Evolutionary conservation across 768 basidiomycete species (phyloP), one percentile per base, ranked within the genome.

Genomic region (Astraeus odoratus): DNA sequence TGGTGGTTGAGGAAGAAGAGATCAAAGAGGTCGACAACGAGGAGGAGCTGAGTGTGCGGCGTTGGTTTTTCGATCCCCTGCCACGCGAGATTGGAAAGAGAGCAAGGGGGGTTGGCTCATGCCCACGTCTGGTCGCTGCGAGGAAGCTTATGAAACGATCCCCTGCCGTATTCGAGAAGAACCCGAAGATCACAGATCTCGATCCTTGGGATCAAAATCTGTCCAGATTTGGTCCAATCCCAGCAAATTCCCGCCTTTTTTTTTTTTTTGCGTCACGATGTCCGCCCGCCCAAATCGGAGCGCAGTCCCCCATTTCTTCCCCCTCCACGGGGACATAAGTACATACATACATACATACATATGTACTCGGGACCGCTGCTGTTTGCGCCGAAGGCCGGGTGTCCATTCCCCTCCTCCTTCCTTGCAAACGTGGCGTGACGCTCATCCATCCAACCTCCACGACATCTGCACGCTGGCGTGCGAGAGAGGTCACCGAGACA

Each of bases 1-100:
- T 16, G 37, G 59, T 60, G 63, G 60, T 47, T 35, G 53, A 34
- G 46, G 35, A 16, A 31, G 40, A 16, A 31, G 40, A 55, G 61
- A 64, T 47, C 39, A 51, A 49, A 56, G 50, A 55, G 44, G 52
- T 52, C 40, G 51, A 57, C 55, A 57, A 51, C 51, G 55, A 52
- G 43, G 35, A 45, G 40, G 19, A 39, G 38, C 16, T 19, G 35
- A 51, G 57, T 49, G 47, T 54, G 51, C 49, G 50, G 47, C 45
- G 50, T 51, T 56, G 54, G 47, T n/a, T 56, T 60, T 60, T 60
- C 63, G 65, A 62, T 61, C 57, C 50, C 59, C 58, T 48, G 68
- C 69, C 72, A 72, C 67, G 72, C 70, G 74, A 73, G 67, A 63
- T 61, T 61, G 58, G 58, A 61, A 55, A 42, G 44, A 50, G 37